Percentiles rank a stretch among this genome's conserved stretches.
These are phyloP conservation scores for Eucalyptus cladocalyx DNA, from an alignment of 345 rosid species.

Conservation along the genomic window DNA sequence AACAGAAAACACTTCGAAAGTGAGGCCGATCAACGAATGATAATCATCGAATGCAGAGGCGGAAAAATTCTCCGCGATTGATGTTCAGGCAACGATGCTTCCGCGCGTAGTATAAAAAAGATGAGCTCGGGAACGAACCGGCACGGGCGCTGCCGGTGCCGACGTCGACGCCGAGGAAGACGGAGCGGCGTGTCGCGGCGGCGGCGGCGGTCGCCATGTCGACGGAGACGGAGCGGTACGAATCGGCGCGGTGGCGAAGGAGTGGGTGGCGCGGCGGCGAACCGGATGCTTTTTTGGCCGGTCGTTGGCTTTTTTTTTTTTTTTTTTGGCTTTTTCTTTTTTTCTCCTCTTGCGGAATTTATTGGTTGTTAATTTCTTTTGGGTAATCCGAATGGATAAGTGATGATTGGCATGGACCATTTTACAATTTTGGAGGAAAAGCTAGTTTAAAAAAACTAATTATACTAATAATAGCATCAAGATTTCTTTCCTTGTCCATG, in stretches of 20 bases:
- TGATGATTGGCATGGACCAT: neutral
- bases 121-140: conserved; percentile 19
- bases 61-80: neutral
- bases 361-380: neutral
- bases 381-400: neutral
- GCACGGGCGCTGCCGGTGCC: conserved; percentile 99
- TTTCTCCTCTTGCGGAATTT: neutral
- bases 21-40: neutral
- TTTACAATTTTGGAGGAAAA: neutral
- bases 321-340: neutral
- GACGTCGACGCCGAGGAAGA: conserved; percentile 88
- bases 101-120: neutral
- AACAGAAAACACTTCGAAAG: neutral
- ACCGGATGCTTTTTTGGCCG: neutral
- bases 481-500: neutral
- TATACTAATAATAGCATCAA: neutral
- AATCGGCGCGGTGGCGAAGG: neutral
- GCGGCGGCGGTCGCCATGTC: conserved; percentile 36
- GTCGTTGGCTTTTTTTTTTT: neutral
- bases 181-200: conserved; percentile 19
- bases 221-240: neutral
- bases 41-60: neutral
- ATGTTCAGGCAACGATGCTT: neutral
- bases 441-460: neutral
- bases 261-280: neutral